Base-by-base conservation (phyloP, 2,329 filamentous ascomycete species). In the Aaosphaeria arxii region DNA sequence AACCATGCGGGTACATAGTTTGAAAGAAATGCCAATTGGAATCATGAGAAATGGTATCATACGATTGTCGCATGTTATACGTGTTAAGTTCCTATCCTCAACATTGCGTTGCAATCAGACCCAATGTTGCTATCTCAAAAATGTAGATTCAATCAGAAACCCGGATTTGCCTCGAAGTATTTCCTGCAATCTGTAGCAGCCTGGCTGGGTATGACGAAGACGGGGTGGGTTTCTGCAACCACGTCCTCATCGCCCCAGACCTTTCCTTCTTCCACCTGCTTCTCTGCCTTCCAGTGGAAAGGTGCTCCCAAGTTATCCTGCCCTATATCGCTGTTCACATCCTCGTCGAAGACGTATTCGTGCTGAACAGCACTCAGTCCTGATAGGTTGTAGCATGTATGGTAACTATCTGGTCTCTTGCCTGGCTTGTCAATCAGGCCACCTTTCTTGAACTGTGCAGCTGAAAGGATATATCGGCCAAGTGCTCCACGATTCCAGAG, bases 361-460 rank as follows among this genome's bases (percentile, higher is more conserved):
- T 96, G 82, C 72, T 95, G 89, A 28, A 87, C 86, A 45, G 85
- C 87, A 68, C 89, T 94, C 56, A 97, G 77, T 5, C 92, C 92
- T 24, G 87, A 85, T 17, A 97, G 80, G 30, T 91, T 89, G 73
- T 97, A 97, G 74, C 89, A 94, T 40, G 90, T 90, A 72, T 97
- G 92, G 64, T 97, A 96, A 43, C 87, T 86, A 73, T 97, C 92
- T 4, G 91, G 85, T 51, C 79, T 78, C 85, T 91, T 91, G 69
- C 87, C 86, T 11, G 94, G 94, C 74, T 99, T 99, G 72, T 99
- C 94, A 63, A 91, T 82, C 70, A 99, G 76, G 1, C 94, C 94
- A 46, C 92, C 92, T 51, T 82, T 79, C 62, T 88, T 86, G 63
- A 74, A 74, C 64, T 97, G 94, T 62, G 90, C 94, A 66, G 91